These are phyloP conservation scores for Pyrus pyrifolia DNA, from an alignment of 306 rosid genomes.

Conservation along the genomic window DNA sequence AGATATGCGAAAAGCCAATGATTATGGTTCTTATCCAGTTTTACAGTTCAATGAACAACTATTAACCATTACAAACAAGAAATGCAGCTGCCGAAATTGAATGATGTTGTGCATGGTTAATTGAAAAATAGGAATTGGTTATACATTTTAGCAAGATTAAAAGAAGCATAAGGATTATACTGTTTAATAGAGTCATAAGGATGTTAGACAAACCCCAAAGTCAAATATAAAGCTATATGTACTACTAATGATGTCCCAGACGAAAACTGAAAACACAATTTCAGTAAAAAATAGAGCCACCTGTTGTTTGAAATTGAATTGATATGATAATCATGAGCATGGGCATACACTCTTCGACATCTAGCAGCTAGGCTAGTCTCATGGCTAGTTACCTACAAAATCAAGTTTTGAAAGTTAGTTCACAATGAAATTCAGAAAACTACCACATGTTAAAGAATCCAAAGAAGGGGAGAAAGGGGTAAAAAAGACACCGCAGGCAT, in stretches of 20 bases:
- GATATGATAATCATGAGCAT: constrained; percentile 98
- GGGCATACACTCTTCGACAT: constrained; percentile 97
- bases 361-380: constrained; percentile 85
- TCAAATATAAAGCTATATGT: background rate
- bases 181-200: background rate
- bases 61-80: background rate
- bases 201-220: background rate
- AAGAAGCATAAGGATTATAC: background rate
- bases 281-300: constrained; percentile 34
- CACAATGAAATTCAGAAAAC: constrained; percentile 3
- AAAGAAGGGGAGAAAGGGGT: constrained; percentile 1
- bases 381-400: constrained; percentile 72
- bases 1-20: background rate
- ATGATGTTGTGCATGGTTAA: background rate
- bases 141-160: background rate
- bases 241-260: background rate
- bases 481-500: background rate
- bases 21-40: background rate
- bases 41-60: background rate
- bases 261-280: background rate
- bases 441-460: background rate
- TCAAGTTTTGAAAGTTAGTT: constrained; percentile 24
- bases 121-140: background rate
- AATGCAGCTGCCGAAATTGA: background rate
- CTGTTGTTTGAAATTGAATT: constrained; percentile 98